Base-by-base conservation (phyloP, 2,329 filamentous ascomycete genomes). In the Fusarium tuaranense region DNA sequence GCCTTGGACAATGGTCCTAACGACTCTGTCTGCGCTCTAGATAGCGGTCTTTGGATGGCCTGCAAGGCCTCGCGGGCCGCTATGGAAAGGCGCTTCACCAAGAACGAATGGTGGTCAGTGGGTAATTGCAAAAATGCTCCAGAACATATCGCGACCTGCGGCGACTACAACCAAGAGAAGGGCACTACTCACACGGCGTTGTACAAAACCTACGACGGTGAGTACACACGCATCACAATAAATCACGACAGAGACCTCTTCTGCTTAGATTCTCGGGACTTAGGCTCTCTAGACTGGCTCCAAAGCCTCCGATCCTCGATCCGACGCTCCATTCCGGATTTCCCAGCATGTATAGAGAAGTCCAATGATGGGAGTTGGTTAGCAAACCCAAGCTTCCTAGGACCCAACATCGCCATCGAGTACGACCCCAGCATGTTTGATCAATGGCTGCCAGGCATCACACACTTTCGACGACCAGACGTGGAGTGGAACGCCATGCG, bases 61-160 rank as follows among this genome's bases (percentile, higher is more conserved):
- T 64, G 72, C 7, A 61, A 57, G 14, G 66, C 63, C 2, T 75
- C 73, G 8, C 72, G 69, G 5, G 58, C 32, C 4, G 72, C 72
- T 1, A 70, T 75, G 53, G 63, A 75, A 9, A 36, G 27, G 13
- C 20, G 18, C 0, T 75, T 75, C n/a, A 9, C 1, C 0, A 73
- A 12, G 20, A 75, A 75, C 20, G 69, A 75, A 32, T 75, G 73
- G 73, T 75, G 73, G 69, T 75, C 73, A 4, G 25, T 57, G 3
- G 0, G 59, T 3, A 34, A 62, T 9, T 38, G 44, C 1, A 44
- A 60, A 0, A 48, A 41, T 13, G 65, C 68, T 4, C 63, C 71
- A 22, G 59, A 51, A n/a, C 61, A 41, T 18, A 44, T 39, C 8
- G 57, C 64, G 2, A 10, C n/a, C 3, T 25, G 41, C 3, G 51